phyloP scores from a whole-genome alignment of 805 yeast species.

The Kuraishia piskuri region DNA sequence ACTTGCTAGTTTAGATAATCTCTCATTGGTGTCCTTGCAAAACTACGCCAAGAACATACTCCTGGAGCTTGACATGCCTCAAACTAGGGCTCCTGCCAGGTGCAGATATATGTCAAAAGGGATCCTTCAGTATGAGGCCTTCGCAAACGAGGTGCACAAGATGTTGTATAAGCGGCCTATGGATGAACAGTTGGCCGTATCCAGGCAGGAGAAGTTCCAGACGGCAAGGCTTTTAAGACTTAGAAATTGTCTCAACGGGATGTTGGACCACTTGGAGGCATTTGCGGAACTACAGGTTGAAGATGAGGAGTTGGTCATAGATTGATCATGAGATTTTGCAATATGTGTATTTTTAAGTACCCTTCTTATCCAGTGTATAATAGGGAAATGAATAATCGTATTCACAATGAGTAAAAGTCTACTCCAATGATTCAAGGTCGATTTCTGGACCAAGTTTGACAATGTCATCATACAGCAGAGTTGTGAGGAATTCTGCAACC shows the following conservation, averaged over 20 bases:
- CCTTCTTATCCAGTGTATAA: neutral
- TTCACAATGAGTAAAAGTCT: neutral
- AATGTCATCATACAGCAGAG: conserved; percentile 66
- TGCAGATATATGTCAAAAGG: conserved; percentile 8
- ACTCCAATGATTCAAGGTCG: conserved; percentile 21
- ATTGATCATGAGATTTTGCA: neutral
- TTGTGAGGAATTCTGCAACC: conserved; percentile 72
- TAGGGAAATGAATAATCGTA: neutral
- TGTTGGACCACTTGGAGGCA: neutral
- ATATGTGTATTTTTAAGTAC: neutral
- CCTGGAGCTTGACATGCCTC: conserved; percentile 7
- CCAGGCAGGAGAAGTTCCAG: conserved; percentile 1
- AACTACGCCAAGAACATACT: conserved; percentile 14
- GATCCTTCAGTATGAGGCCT: conserved; percentile 1
- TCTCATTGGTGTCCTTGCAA: conserved; percentile 8
- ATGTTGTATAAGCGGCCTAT: conserved; percentile 1
- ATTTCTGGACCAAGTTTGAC: conserved; percentile 34
- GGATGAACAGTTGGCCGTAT: conserved; percentile 1
- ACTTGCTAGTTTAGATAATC: conserved; percentile 8
- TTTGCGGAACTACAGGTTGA: neutral
- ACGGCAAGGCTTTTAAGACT: neutral
- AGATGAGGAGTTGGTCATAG: neutral
- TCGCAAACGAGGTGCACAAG: conserved; percentile 2
- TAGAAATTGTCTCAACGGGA: neutral
- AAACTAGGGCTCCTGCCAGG: conserved; percentile 4